These are phyloP conservation scores for Podospora pseudoanserina DNA, from an alignment of 495 filamentous ascomycete species.

Conservation along the genomic window DNA sequence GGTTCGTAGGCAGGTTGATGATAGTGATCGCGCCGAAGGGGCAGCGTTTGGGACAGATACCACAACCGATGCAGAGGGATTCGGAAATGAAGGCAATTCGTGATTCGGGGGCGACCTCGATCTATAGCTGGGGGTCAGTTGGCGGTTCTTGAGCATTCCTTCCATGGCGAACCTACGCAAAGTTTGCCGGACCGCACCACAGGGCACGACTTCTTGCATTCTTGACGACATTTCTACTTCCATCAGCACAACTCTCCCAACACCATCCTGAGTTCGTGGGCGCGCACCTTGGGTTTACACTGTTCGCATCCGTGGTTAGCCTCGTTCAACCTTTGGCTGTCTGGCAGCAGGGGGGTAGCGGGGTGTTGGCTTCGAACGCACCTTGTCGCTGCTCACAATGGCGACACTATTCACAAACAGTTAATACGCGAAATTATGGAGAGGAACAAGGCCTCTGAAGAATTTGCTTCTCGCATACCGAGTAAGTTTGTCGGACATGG, in stretches of 20 bases:
- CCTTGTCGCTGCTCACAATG: constrained; percentile 96
- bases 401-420: constrained; percentile 67
- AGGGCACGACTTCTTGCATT: constrained; percentile 99
- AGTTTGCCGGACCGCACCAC: constrained; percentile 94
- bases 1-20: constrained; percentile 98
- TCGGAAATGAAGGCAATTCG: constrained; percentile 99
- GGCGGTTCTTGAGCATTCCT: neutral
- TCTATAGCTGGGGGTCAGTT: constrained; percentile 13
- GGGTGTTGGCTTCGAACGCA: constrained; percentile 38
- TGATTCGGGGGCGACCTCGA: constrained; percentile 69
- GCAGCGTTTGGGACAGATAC: constrained; percentile 99
- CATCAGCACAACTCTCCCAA: constrained; percentile 12
- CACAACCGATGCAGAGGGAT: constrained; percentile 71
- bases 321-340: constrained; percentile 8
- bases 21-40: constrained; percentile 99
- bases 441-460: neutral
- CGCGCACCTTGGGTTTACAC: constrained; percentile 93
- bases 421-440: constrained; percentile 5
- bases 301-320: constrained; percentile 34
- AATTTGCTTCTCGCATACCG: constrained; percentile 22
- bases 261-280: neutral
- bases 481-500: constrained; percentile 41
- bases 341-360: constrained; percentile 5
- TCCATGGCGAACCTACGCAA: constrained; percentile 44
- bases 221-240: constrained; percentile 62